Evolutionary conservation across 106 monocot genomes (phyloP), one percentile per base, ranked within the genome.

Genomic region (Allium sativum): DNA sequence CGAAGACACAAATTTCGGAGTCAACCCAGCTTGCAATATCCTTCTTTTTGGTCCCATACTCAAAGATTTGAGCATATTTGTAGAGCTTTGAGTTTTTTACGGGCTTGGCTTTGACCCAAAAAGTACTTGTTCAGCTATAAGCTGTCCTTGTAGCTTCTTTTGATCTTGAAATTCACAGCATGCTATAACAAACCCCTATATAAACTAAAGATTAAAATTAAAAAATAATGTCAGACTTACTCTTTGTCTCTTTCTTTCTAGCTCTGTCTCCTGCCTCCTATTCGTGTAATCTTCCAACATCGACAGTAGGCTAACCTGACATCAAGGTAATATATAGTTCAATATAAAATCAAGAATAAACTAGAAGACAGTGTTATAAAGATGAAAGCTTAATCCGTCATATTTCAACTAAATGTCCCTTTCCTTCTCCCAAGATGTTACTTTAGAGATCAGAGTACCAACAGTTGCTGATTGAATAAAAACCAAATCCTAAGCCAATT

Each of bases 391-490:
- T 85, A 94, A 89, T 42, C 83, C 83, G 43, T 94, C 89, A 72
- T 89, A 94, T 42, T 45, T 78, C 56, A 94, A 94, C 31, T 76
- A 68, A 44, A 55, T 58, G 47, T 74, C 89, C 40, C 76, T 78
- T 48, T 94, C 93, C 42, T 70, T 79, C 73, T 94, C 93, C 93
- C 93, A 94, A 42, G 78, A 73, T 20, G 46, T 62, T 8, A 73
- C 75, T 73, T 81, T 94, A n/a, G 78, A 53, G 17, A 65, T 31
- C 21, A 94, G 68, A 14, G 65, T 40, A 42, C 86, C 89, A 3
- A 86, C 89, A 55, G 80, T 81, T 22, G 62, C 93, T 94, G 70
- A 55, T 70, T 67, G 53, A 7, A 12, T 5, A 31, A 31, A 31
- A 31, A 3, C 5, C 31, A 2, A 31, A 31, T 2, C 31, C 2